Conservation (phyloP, 2,329 filamentous ascomycete species). For the Coleophoma cylindrospora region DNA sequence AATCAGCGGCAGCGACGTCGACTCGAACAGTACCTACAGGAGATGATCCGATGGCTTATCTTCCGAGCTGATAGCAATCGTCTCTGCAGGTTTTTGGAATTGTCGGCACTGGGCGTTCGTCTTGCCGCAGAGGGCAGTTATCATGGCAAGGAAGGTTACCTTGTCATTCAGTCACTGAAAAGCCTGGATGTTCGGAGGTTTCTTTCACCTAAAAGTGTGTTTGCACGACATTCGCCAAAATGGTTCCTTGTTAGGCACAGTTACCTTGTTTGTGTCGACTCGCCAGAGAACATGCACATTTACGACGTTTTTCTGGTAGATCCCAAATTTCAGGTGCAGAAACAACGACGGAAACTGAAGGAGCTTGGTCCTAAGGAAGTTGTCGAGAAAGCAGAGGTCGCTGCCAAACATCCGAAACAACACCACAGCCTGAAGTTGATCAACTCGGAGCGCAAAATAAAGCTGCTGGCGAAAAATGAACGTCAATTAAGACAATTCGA, state of each 20-base stretch:
- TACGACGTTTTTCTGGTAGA: constrained; percentile 99
- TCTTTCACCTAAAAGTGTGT: constrained; percentile 71
- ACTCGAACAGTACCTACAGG: constrained; percentile 84
- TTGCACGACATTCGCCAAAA: constrained; percentile 80
- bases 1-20: constrained; percentile 79
- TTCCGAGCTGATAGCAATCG: constrained; percentile 95
- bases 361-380: constrained; percentile 54
- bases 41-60: constrained; percentile 94
- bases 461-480: constrained; percentile 86
- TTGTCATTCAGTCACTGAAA: constrained; percentile 88
- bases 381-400: constrained; percentile 34
- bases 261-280: constrained; percentile 97
- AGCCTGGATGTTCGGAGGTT: constrained; percentile 82
- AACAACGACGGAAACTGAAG: constrained; percentile 58
- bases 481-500: constrained; percentile 87
- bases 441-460: constrained; percentile 89
- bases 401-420: constrained; percentile 46
- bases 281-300: constrained; percentile 96
- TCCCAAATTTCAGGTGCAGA: constrained; percentile 75
- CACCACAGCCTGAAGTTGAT: constrained; percentile 85
- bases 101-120: constrained; percentile 89
- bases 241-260: constrained; percentile 98
- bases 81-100: constrained; percentile 89
- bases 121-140: constrained; percentile 94
- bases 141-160: constrained; percentile 92